Conservation (phyloP, 2,329 filamentous ascomycete genomes). For the Tolypocladium ophioglossoides region DNA sequence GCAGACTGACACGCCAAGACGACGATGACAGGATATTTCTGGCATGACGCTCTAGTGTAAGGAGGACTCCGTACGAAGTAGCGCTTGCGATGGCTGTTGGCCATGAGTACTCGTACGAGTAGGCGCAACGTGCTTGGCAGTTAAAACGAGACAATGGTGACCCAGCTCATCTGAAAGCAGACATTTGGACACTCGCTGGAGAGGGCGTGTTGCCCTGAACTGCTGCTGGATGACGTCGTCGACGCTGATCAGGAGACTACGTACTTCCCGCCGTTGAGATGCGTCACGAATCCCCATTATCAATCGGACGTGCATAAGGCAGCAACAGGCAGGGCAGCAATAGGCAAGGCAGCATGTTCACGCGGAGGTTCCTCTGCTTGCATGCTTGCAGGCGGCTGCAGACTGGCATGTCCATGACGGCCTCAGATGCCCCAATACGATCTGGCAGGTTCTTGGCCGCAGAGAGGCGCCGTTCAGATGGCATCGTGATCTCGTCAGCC, state of each 20-base stretch:
- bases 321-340: too few species aligned
- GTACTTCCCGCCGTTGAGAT: neutral
- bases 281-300: neutral
- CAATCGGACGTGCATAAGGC: neutral
- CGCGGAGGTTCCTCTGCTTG: neutral
- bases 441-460: neutral
- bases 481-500: neutral
- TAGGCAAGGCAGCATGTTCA: neutral
- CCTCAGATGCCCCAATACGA: neutral
- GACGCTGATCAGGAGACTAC: too few species aligned
- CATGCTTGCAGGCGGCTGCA: constrained; percentile 2
- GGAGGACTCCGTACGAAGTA: too few species aligned
- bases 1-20: neutral
- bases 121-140: neutral
- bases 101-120: too few species aligned
- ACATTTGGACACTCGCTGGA: neutral
- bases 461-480: neutral
- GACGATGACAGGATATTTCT: neutral
- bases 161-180: neutral
- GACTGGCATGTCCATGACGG: neutral
- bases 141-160: neutral
- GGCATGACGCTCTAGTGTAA: neutral
- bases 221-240: too few species aligned
- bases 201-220: neutral
- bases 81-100: neutral